Evolutionary conservation across 495 filamentous ascomycete genomes (phyloP).

Genomic region (Chaetomium fimeti): DNA sequence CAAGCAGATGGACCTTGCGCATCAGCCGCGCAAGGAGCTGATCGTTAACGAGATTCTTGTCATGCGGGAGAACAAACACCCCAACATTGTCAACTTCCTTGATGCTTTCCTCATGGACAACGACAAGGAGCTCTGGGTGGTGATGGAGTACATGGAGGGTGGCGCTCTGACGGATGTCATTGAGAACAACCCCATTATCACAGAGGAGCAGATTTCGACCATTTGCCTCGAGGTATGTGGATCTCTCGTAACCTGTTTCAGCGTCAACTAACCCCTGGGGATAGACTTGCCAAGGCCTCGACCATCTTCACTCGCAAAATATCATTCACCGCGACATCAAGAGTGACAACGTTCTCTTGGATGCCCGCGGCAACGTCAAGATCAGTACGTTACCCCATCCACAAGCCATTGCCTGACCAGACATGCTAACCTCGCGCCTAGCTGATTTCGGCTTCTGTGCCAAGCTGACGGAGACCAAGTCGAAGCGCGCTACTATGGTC

Average conservation of each 20-base stretch:
- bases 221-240: slow-evolving; percentile 85
- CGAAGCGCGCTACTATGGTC: slow-evolving; percentile 97
- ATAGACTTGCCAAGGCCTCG: slow-evolving; percentile 91
- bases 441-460: slow-evolving; percentile 99
- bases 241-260: neutral
- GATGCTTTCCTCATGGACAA: slow-evolving; percentile 94
- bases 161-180: slow-evolving; percentile 97
- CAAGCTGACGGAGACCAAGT: slow-evolving; percentile 95
- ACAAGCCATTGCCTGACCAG: neutral
- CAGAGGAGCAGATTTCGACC: slow-evolving; percentile 94
- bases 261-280: slow-evolving; percentile 35
- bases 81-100: slow-evolving; percentile 98
- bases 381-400: slow-evolving; percentile 66
- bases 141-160: slow-evolving; percentile 99
- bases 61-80: slow-evolving; percentile 97
- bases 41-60: slow-evolving; percentile 99
- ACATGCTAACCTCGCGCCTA: slow-evolving; percentile 37
- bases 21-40: slow-evolving; percentile 95
- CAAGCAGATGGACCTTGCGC: slow-evolving; percentile 98
- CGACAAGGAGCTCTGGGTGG: slow-evolving; percentile 92
- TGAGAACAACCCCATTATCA: slow-evolving; percentile 88
- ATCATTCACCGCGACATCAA: slow-evolving; percentile 99
- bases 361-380: slow-evolving; percentile 92
- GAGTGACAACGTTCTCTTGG: slow-evolving; percentile 94
- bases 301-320: slow-evolving; percentile 89